phyloP scores from a whole-genome alignment of 768 basidiomycete species.

The Pisolithus sp. region DNA sequence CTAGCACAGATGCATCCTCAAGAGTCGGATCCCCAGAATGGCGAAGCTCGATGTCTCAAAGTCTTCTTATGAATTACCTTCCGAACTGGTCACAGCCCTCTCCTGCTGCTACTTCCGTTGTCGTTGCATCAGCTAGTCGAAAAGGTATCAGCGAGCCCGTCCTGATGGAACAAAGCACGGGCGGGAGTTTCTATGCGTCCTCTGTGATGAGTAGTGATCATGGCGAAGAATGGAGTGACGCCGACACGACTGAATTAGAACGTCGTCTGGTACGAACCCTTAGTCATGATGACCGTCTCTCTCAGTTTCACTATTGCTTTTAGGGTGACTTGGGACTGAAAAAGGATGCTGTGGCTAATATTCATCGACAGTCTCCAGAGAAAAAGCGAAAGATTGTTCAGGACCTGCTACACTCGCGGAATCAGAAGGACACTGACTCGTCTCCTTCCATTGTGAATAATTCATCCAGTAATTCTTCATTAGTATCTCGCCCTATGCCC shows the following conservation, averaged over 20 bases:
- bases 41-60: slow-evolving; percentile 49
- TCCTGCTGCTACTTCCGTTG: slow-evolving; percentile 29
- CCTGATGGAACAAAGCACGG: slow-evolving; percentile 43
- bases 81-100: slow-evolving; percentile 55
- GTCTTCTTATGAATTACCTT: slow-evolving; percentile 59
- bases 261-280: slow-evolving; percentile 55
- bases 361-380: slow-evolving; percentile 54
- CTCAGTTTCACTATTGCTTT: slow-evolving; percentile 5
- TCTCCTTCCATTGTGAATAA: slow-evolving; percentile 24
- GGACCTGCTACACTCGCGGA: slow-evolving; percentile 42
- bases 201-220: slow-evolving; percentile 24
- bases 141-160: slow-evolving; percentile 71
- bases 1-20: slow-evolving; percentile 18
- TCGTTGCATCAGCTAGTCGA: slow-evolving; percentile 31
- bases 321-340: slow-evolving; percentile 73
- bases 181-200: slow-evolving; percentile 22
- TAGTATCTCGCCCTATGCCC: slow-evolving; percentile 64
- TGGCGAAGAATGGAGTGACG: slow-evolving; percentile 25
- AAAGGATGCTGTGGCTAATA: slow-evolving; percentile 56
- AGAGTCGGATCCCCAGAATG: slow-evolving; percentile 39
- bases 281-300: neutral
- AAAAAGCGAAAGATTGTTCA: slow-evolving; percentile 64
- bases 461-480: too few relatives aligned
- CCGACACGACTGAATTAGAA: slow-evolving; percentile 50
- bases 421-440: slow-evolving; percentile 26